phyloP scores from a whole-genome alignment of 2,329 filamentous ascomycete species.

The Setomelanomma holmii region DNA sequence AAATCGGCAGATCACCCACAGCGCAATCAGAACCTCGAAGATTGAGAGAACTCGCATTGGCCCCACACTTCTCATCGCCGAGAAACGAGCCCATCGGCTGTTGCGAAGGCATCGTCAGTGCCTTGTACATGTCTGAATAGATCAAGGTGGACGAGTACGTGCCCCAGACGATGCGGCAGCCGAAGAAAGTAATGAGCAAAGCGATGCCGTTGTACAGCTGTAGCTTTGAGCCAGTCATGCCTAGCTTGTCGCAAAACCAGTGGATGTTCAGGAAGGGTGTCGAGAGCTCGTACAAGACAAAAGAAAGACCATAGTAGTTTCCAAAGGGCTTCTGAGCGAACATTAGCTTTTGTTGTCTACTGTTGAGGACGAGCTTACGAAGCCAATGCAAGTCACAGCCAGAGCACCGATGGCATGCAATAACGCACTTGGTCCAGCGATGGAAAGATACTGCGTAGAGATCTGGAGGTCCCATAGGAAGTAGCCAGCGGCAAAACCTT shows the following conservation, averaged over 20 bases:
- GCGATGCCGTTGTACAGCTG: constrained; percentile 81
- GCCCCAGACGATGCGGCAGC: constrained; percentile 78
- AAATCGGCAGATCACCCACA: constrained; percentile 63
- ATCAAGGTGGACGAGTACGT: constrained; percentile 72
- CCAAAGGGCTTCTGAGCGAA: constrained; percentile 73
- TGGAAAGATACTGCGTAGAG: constrained; percentile 69
- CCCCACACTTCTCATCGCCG: constrained; percentile 54
- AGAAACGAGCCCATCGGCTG: constrained; percentile 19
- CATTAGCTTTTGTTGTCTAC: constrained; percentile 16
- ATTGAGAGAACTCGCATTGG: constrained; percentile 48
- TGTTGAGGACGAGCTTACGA: constrained; percentile 62
- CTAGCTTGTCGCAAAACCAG: constrained; percentile 88
- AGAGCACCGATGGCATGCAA: constrained; percentile 78
- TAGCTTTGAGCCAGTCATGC: constrained; percentile 74
- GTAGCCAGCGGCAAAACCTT: constrained; percentile 79
- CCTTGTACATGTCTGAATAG: constrained; percentile 69
- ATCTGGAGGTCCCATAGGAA: constrained; percentile 83
- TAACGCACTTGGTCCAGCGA: constrained; percentile 77
- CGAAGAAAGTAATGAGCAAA: constrained; percentile 76
- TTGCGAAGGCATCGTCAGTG: constrained; percentile 34
- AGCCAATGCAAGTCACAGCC: constrained; percentile 77
- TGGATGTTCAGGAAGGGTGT: constrained; percentile 86
- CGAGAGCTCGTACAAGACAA: constrained; percentile 86
- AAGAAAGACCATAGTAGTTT: constrained; percentile 80
- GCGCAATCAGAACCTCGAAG: constrained; percentile 26